phyloP scores from a whole-genome alignment of 306 rosid genomes.

The Pterocarpus macrocarpus region DNA sequence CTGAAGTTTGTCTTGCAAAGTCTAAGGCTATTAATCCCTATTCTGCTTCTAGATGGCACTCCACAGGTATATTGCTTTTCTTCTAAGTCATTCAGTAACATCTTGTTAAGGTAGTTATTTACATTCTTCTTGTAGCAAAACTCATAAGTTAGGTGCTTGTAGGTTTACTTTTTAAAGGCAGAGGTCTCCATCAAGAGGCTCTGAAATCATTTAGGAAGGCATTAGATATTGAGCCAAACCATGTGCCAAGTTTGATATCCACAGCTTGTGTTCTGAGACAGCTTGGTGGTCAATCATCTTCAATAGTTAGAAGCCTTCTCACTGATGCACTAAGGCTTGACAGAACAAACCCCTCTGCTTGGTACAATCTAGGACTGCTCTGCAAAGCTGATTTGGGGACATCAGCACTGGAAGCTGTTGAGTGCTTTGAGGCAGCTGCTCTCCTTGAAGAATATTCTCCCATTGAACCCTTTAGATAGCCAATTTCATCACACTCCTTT shows the following conservation, averaged over 20 bases:
- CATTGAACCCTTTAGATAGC: slow-evolving; percentile 80
- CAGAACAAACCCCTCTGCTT: slow-evolving; percentile 75
- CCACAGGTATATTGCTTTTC: slow-evolving; percentile 62
- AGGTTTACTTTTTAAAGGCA: slow-evolving; percentile 80
- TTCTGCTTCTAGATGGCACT: slow-evolving; percentile 91
- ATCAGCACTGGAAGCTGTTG: slow-evolving; percentile 69
- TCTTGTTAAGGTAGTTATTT: slow-evolving; percentile 1
- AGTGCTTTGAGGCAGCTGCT: slow-evolving; percentile 86
- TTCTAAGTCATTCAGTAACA: not conserved
- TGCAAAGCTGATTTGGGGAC: slow-evolving; percentile 66
- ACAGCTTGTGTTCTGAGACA: slow-evolving; percentile 73
- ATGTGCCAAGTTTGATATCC: slow-evolving; percentile 87
- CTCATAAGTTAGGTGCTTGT: slow-evolving; percentile 19
- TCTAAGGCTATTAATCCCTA: slow-evolving; percentile 78
- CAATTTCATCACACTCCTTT: not conserved
- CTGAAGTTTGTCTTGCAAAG: slow-evolving; percentile 88
- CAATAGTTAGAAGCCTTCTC: slow-evolving; percentile 83
- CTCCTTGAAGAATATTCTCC: slow-evolving; percentile 87
- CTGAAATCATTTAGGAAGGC: slow-evolving; percentile 75
- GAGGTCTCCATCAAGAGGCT: slow-evolving; percentile 80
- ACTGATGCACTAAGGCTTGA: slow-evolving; percentile 83
- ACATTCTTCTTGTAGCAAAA: not conserved
- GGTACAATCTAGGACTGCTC: slow-evolving; percentile 94
- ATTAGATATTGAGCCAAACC: slow-evolving; percentile 76
- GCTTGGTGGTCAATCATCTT: slow-evolving; percentile 74